These are phyloP conservation scores for Aegilops speltoides DNA, from an alignment of 176 grass and related monocot genomes.

Conservation along the genomic window DNA sequence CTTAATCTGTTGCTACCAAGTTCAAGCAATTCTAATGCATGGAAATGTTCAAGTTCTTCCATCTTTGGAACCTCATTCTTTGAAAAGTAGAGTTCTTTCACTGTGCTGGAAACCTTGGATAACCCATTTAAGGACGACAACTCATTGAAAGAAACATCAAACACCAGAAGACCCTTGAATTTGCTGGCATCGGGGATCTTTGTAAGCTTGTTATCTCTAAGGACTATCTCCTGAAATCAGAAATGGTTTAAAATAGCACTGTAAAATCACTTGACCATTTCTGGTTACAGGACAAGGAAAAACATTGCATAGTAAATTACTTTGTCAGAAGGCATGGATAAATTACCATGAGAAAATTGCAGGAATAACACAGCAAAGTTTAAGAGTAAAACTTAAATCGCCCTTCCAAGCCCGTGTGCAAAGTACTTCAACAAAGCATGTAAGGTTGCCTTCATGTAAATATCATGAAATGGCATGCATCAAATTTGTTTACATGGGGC, in stretches of 20 bases:
- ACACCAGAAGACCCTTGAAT: constrained; percentile 78
- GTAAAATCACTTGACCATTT: background rate
- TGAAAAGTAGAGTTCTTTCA: constrained; percentile 95
- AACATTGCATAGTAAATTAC: background rate
- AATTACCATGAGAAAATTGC: background rate
- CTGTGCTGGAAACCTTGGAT: constrained; percentile 66
- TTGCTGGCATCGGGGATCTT: constrained; percentile 76
- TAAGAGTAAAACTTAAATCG: background rate
- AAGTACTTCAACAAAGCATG: background rate
- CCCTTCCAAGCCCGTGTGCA: background rate
- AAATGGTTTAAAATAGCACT: constrained; percentile 8
- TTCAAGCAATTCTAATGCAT: constrained; percentile 82
- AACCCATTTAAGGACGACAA: constrained; percentile 76
- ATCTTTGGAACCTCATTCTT: constrained; percentile 93
- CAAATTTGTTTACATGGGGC: background rate
- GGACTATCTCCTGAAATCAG: constrained; percentile 71
- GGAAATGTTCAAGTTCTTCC: constrained; percentile 85
- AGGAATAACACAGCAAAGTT: background rate
- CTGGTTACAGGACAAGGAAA: background rate
- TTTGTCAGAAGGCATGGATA: background rate
- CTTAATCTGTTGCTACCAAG: constrained; percentile 96
- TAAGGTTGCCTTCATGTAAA: background rate
- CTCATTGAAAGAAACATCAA: constrained; percentile 99
- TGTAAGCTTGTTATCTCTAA: constrained; percentile 93
- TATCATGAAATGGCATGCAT: constrained; percentile 12